These are phyloP conservation scores for Nidularia sp. DNA, from an alignment of 768 basidiomycete species.

Conservation along the genomic window DNA sequence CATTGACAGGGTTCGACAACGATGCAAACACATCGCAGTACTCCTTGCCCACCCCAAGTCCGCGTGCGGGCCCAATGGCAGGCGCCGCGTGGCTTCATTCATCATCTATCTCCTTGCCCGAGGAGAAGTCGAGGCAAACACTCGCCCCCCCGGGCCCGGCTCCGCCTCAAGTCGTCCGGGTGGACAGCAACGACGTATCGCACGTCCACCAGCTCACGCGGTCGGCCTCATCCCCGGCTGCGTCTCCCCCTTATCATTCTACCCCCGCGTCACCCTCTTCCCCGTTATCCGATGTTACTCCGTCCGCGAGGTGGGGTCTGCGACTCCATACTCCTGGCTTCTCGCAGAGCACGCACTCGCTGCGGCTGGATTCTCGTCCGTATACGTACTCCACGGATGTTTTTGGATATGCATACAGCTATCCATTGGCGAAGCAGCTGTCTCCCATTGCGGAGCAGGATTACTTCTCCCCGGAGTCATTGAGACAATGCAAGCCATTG, in stretches of 20 bases:
- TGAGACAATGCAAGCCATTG: constrained; percentile 12
- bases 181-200: constrained; percentile 4
- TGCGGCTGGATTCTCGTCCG: constrained; percentile 31
- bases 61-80: constrained; percentile 22
- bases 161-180: constrained; percentile 16
- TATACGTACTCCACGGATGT: constrained; percentile 23
- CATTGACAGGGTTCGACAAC: constrained; percentile 27
- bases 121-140: constrained; percentile 1
- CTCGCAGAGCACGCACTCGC: constrained; percentile 35
- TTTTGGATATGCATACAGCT: constrained; percentile 29
- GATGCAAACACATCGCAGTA: constrained; percentile 4
- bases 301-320: constrained; percentile 19
- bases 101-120: constrained; percentile 7
- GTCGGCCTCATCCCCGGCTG: constrained; percentile 22
- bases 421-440: constrained; percentile 44
- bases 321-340: constrained; percentile 24
- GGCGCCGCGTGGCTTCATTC: constrained; percentile 32
- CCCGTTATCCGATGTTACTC: constrained; percentile 12
- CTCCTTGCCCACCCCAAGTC: constrained; percentile 20
- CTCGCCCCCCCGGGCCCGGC: constrained; percentile 1
- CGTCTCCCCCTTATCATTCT: constrained; percentile 12
- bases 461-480: constrained; percentile 45
- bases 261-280: constrained; percentile 17
- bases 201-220: constrained; percentile 14
- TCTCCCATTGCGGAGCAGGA: constrained; percentile 68